Evolutionary conservation across 352 stramenopile species (phyloP), one percentile per base, ranked within the genome.

Genomic region (Phytophthora tentaculata): DNA sequence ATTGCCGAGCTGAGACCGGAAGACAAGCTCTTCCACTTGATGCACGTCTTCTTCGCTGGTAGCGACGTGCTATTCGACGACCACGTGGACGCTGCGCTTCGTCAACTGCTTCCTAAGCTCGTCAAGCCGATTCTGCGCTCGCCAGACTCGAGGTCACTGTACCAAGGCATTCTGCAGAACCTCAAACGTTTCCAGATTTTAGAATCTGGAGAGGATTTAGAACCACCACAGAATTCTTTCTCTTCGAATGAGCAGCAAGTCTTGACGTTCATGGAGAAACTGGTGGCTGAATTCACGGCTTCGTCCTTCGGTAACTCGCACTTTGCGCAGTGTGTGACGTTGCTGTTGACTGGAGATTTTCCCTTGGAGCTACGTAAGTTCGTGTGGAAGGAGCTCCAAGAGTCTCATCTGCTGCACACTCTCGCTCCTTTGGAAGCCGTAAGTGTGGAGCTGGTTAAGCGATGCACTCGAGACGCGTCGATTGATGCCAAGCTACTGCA

Each of bases 21-120:
- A 62, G 86, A 92, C 69, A 91, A 91, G 64, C 67, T 92, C 0
- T 92, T 91, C 64, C 86, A 94, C 49, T 54, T 92, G 45, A 54
- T 91, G 23, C 83, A 92, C 49, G 79, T 89, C 7, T 90, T 94
- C 43, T 91, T 94, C 53, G 76, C 83, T 9, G 83, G 83, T 20
- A 82, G 76, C 7, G 85, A 93, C 47, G 83, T 93, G 17, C 67
- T 93, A 6, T 90, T 91, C 23, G 83, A 93, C 43, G 73, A 86
- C 35, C 73, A 86, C 55, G 83, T 93, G 8, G 78, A 91, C 23
- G 50, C 70, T 6, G 80, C 78, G 32, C 73, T 93, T 5, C 53
- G 70, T 24, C 76, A 81, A 51, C 53, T 91, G 20, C 69, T 93
- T 48, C 47, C 61, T 0, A 83, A 77, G 39, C 87, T 89, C 29